These are phyloP conservation scores for Teunomyces funiuensis DNA, from an alignment of 805 yeast species.

Conservation along the genomic window DNA sequence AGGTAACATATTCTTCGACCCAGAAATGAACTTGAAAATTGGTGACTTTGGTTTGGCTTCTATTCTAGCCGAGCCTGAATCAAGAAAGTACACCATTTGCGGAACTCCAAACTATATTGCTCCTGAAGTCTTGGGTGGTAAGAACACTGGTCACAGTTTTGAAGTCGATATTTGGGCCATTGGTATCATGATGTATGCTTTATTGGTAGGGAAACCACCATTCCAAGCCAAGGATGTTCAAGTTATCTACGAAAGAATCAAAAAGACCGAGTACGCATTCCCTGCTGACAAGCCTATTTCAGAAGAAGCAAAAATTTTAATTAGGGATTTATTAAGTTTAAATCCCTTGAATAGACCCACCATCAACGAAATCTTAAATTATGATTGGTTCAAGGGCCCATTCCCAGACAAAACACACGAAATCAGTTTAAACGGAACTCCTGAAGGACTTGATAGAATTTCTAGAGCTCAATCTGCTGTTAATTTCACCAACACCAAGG, in stretches of 20 bases:
- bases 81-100: slow-evolving; percentile 89
- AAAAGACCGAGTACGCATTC: slow-evolving; percentile 73
- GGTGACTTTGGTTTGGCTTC: slow-evolving; percentile 99
- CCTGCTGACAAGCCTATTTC: slow-evolving; percentile 72
- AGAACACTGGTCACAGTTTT: slow-evolving; percentile 83
- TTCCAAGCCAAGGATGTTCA: slow-evolving; percentile 95
- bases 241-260: slow-evolving; percentile 88
- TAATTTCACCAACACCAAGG: slow-evolving; percentile 67
- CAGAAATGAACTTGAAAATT: slow-evolving; percentile 88
- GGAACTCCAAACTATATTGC: slow-evolving; percentile 99
- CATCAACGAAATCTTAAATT: slow-evolving; percentile 72
- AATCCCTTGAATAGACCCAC: slow-evolving; percentile 83
- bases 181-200: slow-evolving; percentile 94
- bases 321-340: slow-evolving; percentile 68
- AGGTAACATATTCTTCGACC: slow-evolving; percentile 94
- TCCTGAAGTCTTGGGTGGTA: slow-evolving; percentile 93
- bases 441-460: slow-evolving; percentile 54
- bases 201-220: slow-evolving; percentile 93
- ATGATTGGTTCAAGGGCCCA: slow-evolving; percentile 84
- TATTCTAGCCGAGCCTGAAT: slow-evolving; percentile 64
- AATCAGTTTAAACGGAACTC: slow-evolving; percentile 61
- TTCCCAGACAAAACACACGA: slow-evolving; percentile 74
- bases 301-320: slow-evolving; percentile 68
- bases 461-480: slow-evolving; percentile 60
- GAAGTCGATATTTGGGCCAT: slow-evolving; percentile 98